These are phyloP conservation scores for Persicaria maculosa DNA, from an alignment of 148 eudicot species.

Conservation along the genomic window DNA sequence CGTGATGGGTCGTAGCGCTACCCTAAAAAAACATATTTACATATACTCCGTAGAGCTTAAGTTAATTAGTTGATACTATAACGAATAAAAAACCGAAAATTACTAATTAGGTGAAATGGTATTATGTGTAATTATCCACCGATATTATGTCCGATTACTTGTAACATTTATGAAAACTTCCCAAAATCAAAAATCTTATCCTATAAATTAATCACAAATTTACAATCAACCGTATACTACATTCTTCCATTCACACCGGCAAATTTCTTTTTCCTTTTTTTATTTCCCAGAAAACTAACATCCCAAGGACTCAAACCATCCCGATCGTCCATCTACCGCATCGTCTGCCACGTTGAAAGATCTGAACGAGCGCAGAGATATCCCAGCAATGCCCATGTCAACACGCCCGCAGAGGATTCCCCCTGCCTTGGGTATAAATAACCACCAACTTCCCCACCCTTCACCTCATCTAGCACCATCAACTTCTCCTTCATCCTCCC, in stretches of 20 bases:
- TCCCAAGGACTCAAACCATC: background rate
- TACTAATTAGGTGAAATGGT: too few relatives aligned
- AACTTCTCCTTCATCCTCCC: background rate
- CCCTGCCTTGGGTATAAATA: background rate
- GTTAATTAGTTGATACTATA: too few relatives aligned
- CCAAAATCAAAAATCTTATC: too few relatives aligned
- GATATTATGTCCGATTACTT: too few relatives aligned
- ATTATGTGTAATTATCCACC: too few relatives aligned
- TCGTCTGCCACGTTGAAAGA: background rate
- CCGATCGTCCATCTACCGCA: background rate
- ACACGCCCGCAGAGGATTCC: background rate
- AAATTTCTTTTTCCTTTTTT: background rate
- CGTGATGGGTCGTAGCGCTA: too few relatives aligned
- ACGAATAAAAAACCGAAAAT: too few relatives aligned
- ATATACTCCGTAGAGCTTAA: too few relatives aligned
- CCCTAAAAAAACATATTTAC: too few relatives aligned
- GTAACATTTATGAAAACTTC: too few relatives aligned
- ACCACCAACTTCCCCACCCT: background rate
- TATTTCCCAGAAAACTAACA: background rate
- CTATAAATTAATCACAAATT: background rate
- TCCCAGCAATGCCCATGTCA: background rate
- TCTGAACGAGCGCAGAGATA: background rate
- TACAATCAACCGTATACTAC: background rate
- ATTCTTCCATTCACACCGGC: background rate
- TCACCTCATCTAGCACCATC: background rate